These are phyloP conservation scores for Royoungia palumana DNA, from an alignment of 768 basidiomycete genomes.

Conservation along the genomic window DNA sequence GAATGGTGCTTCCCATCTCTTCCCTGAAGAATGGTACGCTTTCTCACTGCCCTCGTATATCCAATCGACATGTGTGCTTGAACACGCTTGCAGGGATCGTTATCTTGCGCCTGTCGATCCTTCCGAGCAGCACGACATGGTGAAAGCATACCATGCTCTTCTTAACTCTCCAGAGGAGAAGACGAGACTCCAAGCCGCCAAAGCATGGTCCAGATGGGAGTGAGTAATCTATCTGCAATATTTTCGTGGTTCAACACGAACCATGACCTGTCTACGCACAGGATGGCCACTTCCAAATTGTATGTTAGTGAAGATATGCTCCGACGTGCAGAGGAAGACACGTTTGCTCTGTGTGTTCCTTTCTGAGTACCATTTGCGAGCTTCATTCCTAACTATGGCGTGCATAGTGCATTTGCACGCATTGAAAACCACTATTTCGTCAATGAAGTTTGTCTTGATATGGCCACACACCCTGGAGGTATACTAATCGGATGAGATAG, in stretches of 20 bases:
- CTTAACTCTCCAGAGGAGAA: constrained; percentile 70
- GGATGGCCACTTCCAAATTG: constrained; percentile 81
- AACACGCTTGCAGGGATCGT: constrained; percentile 59
- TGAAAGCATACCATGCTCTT: constrained; percentile 79
- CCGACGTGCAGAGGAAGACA: constrained; percentile 64
- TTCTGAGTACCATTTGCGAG: constrained; percentile 4
- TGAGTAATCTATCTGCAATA: constrained; percentile 38
- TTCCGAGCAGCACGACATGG: constrained; percentile 71
- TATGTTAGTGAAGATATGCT: constrained; percentile 66
- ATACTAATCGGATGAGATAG: constrained; percentile 32
- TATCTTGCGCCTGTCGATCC: constrained; percentile 81
- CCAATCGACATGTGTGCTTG: background rate
- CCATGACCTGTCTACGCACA: constrained; percentile 26
- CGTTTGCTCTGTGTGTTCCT: constrained; percentile 65
- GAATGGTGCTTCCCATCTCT: constrained; percentile 74
- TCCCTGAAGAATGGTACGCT: constrained; percentile 82
- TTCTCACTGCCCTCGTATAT: background rate
- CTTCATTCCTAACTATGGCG: constrained; percentile 2
- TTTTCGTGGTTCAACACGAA: background rate
- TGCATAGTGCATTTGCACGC: constrained; percentile 69
- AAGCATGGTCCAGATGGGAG: constrained; percentile 92
- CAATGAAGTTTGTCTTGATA: constrained; percentile 52
- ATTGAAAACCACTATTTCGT: constrained; percentile 93
- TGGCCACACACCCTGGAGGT: background rate
- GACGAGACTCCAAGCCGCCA: constrained; percentile 65